These are phyloP conservation scores for Coprinopsis marcescibilis DNA, from an alignment of 768 basidiomycete genomes.

Conservation along the genomic window DNA sequence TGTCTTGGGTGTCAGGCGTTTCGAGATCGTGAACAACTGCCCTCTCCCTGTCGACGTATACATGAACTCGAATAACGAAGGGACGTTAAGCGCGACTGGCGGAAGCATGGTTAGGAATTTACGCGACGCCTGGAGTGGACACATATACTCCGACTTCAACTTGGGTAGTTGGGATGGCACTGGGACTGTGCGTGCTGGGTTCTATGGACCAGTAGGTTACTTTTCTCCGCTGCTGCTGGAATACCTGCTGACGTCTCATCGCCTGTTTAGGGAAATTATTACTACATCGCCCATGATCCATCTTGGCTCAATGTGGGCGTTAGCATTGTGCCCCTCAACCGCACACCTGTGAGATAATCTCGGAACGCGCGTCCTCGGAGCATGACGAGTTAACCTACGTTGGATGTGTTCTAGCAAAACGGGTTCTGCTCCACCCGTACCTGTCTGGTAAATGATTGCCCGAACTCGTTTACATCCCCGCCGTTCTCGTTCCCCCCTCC, in stretches of 20 bases:
- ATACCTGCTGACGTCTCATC: neutral
- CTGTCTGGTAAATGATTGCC: constrained; percentile 20
- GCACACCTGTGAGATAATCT: neutral
- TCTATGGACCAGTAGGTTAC: constrained; percentile 1
- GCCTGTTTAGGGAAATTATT: constrained; percentile 17
- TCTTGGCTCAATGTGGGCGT: constrained; percentile 20
- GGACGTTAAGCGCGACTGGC: constrained; percentile 1
- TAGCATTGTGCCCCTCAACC: constrained; percentile 17
- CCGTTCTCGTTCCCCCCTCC: constrained; percentile 20
- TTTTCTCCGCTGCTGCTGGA: neutral
- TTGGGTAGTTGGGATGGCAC: constrained; percentile 7
- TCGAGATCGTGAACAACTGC: constrained; percentile 9
- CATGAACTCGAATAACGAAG: constrained; percentile 7
- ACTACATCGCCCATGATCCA: constrained; percentile 24
- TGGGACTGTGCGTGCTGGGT: constrained; percentile 12
- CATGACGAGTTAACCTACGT: neutral
- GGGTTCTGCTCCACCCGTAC: constrained; percentile 18
- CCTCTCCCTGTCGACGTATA: constrained; percentile 9
- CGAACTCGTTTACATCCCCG: constrained; percentile 15
- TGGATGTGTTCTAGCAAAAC: constrained; percentile 5
- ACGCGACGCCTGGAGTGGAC: constrained; percentile 1
- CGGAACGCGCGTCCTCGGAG: neutral
- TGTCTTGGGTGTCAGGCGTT: constrained; percentile 1
- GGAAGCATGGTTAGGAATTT: neutral
- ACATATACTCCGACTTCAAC: constrained; percentile 12